phyloP scores from a whole-genome alignment of 108 stramenopile genomes.

The Nitzschia palea region DNA sequence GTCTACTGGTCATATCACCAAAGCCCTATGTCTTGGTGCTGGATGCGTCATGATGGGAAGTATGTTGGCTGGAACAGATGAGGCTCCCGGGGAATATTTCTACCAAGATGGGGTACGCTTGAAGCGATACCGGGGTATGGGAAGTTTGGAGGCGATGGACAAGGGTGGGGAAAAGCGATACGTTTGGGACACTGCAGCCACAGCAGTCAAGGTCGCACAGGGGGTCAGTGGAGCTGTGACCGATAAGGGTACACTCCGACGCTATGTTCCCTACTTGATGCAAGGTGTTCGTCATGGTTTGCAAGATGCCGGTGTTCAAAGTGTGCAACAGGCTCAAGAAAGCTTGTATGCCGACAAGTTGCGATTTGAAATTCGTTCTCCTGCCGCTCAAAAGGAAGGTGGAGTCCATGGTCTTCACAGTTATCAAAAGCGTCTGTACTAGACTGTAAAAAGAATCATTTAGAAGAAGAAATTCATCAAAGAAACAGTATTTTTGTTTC shows the following conservation, averaged over 20 bases:
- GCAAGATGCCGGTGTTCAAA: conserved; percentile 90
- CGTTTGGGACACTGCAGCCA: conserved; percentile 90
- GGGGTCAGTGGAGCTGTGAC: conserved; percentile 99
- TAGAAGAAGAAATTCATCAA: not conserved
- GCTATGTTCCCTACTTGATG: conserved; percentile 97
- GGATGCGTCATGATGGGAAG: conserved; percentile 99
- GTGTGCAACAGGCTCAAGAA: conserved; percentile 71
- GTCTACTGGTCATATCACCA: conserved; percentile 97
- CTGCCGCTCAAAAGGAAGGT: conserved; percentile 99
- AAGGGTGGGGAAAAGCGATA: conserved; percentile 98
- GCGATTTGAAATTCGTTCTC: conserved; percentile 97
- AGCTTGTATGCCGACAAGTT: conserved; percentile 75
- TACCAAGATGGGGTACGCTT: conserved; percentile 99
- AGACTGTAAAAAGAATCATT: conserved; percentile 5
- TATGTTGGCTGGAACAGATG: conserved; percentile 99
- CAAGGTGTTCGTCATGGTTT: conserved; percentile 98
- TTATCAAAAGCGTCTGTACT: conserved; percentile 93
- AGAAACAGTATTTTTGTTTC: no score
- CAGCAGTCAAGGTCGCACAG: conserved; percentile 97
- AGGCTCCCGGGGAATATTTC: conserved; percentile 99
- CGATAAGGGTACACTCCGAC: conserved; percentile 96
- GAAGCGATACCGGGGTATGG: conserved; percentile 99
- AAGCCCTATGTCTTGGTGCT: conserved; percentile 98
- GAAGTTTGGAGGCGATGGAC: conserved; percentile 98
- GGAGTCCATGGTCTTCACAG: conserved; percentile 98